phyloP scores from a whole-genome alignment of 495 filamentous ascomycete genomes.

The Aspergillus wentii region DNA sequence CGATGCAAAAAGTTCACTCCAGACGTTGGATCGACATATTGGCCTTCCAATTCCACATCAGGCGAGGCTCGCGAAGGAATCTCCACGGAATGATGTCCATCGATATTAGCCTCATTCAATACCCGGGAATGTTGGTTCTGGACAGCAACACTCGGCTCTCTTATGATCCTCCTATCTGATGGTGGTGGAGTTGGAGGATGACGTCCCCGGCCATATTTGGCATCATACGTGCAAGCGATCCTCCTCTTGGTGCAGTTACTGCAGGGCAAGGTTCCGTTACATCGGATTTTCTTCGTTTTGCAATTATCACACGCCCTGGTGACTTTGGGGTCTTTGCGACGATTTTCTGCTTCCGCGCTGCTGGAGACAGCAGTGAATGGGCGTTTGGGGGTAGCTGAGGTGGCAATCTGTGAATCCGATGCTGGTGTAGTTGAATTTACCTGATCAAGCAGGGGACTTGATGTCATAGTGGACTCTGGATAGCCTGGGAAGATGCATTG shows the following conservation, averaged over 20 bases:
- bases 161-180: constrained; percentile 2
- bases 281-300: constrained; percentile 23
- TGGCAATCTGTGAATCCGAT: no score
- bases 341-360: no score
- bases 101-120: no score
- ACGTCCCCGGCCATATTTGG: constrained; percentile 19
- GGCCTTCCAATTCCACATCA: constrained; percentile 4
- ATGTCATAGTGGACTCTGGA: constrained; percentile 12
- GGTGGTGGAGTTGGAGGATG: constrained; percentile 16
- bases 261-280: constrained; percentile 23
- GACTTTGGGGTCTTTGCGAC: no score
- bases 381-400: no score
- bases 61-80: neutral
- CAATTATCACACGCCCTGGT: constrained; percentile 23
- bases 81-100: no score
- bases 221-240: constrained; percentile 17
- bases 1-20: constrained; percentile 21
- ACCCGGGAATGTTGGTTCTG: no score
- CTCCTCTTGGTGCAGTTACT: constrained; percentile 13
- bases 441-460: constrained; percentile 14
- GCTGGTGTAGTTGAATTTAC: no score
- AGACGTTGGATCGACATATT: constrained; percentile 21
- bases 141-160: no score
- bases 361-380: no score
- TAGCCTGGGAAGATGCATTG: no score